Conservation (phyloP, 345 rosid genomes). For the Noccaea caerulescens region DNA sequence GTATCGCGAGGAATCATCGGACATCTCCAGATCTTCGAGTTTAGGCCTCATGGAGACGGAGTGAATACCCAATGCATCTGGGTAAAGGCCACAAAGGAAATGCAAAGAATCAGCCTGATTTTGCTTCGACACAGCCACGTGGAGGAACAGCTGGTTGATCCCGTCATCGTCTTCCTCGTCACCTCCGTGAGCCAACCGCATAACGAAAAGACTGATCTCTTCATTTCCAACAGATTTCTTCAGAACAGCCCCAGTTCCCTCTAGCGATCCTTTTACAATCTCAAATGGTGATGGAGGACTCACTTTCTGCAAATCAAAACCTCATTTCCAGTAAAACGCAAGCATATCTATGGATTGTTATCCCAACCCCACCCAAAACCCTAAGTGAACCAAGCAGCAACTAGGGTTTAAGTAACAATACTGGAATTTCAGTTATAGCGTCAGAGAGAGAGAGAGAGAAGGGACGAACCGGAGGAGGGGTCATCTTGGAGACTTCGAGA, state of each 20-base stretch:
- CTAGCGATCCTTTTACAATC: constrained; percentile 73
- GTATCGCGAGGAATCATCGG: constrained; percentile 56
- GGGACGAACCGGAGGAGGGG: constrained; percentile 80
- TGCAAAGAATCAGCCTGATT: constrained; percentile 66
- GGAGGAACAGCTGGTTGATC: constrained; percentile 82
- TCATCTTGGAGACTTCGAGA: constrained; percentile 81
- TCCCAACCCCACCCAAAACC: constrained; percentile 6
- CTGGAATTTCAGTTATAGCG: not conserved
- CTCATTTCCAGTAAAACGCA: not conserved
- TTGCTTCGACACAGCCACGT: constrained; percentile 79
- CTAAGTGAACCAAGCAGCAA: constrained; percentile 16
- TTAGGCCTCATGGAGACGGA: constrained; percentile 82
- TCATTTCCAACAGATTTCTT: constrained; percentile 64
- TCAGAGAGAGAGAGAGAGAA: constrained; percentile 5
- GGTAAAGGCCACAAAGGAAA: constrained; percentile 88
- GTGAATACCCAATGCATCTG: constrained; percentile 91
- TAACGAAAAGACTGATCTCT: constrained; percentile 68
- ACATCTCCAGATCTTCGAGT: constrained; percentile 46
- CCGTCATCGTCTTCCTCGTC: constrained; percentile 63
- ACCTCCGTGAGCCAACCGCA: constrained; percentile 64
- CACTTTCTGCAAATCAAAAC: constrained; percentile 62
- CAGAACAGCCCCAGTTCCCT: constrained; percentile 72
- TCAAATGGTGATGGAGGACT: constrained; percentile 74
- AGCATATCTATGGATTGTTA: not conserved
- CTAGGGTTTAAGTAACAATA: constrained; percentile 36